These are phyloP conservation scores for Aspergillus cavernicola DNA, from an alignment of 495 filamentous ascomycete species.

Conservation along the genomic window DNA sequence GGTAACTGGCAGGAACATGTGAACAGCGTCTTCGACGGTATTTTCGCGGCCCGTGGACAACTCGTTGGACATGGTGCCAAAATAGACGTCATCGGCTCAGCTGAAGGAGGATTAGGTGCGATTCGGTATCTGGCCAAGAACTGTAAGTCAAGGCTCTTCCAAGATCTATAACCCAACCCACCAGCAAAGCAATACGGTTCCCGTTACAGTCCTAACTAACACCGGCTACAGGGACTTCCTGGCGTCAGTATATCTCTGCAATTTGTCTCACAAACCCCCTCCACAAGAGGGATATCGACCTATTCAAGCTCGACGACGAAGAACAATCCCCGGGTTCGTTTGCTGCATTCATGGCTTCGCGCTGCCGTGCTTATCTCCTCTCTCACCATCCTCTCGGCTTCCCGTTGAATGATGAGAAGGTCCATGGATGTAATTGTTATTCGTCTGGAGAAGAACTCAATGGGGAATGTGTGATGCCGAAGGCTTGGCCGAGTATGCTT, in stretches of 20 bases:
- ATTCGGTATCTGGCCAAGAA: constrained; percentile 53
- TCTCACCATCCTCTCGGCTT: constrained; percentile 45
- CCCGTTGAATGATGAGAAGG: constrained; percentile 39
- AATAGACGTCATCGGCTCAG: constrained; percentile 63
- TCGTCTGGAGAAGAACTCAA: constrained; percentile 39
- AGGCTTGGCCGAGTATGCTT: constrained; percentile 36
- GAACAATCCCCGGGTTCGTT: constrained; percentile 23
- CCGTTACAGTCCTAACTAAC: too few species aligned
- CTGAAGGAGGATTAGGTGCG: constrained; percentile 51
- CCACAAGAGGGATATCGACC: constrained; percentile 16
- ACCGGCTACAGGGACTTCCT: constrained; percentile 27
- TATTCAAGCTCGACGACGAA: constrained; percentile 13
- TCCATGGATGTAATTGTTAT: constrained; percentile 47
- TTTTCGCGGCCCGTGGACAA: constrained; percentile 40
- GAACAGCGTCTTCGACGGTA: constrained; percentile 56
- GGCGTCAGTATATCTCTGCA: constrained; percentile 31
- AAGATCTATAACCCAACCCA: too few species aligned
- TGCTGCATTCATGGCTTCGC: constrained; percentile 40
- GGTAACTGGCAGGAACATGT: constrained; percentile 52
- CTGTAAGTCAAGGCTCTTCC: constrained; percentile 39
- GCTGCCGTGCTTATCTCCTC: constrained; percentile 57
- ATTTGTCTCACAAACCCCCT: constrained; percentile 36
- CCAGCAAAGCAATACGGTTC: too few species aligned
- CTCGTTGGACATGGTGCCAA: constrained; percentile 40
- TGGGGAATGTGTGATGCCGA: constrained; percentile 40